Conservation (phyloP, 2,329 filamentous ascomycete genomes). For the Aspergillus fumigatus region DNA sequence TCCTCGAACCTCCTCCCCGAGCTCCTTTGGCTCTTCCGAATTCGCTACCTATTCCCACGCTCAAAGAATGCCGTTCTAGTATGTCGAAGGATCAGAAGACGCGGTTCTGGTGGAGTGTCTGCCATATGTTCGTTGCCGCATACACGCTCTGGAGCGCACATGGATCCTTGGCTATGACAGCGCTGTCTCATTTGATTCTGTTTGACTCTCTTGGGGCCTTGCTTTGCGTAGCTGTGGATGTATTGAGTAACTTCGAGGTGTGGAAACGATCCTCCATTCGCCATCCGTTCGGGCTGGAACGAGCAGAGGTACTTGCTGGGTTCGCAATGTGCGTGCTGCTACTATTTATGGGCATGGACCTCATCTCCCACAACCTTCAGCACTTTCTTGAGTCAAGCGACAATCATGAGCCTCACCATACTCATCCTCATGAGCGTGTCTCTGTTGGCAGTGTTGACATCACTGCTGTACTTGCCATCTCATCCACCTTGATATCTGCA, state of each 20-base stretch:
- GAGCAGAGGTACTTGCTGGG: conserved; percentile 87
- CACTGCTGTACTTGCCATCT: conserved; percentile 74
- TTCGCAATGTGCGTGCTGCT: conserved; percentile 95
- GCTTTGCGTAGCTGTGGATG: conserved; percentile 86
- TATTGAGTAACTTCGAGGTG: conserved; percentile 93
- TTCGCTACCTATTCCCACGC: conserved; percentile 84
- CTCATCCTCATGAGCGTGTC: conserved; percentile 62
- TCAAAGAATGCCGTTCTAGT: conserved; percentile 80
- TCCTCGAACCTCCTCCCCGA: conserved; percentile 82
- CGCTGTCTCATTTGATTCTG: conserved; percentile 86
- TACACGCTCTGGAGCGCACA: conserved; percentile 83
- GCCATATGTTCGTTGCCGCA: conserved; percentile 76
- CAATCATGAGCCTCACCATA: conserved; percentile 68
- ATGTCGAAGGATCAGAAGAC: conserved; percentile 85
- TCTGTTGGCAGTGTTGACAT: conserved; percentile 74
- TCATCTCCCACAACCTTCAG: conserved; percentile 89
- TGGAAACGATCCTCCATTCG: conserved; percentile 91
- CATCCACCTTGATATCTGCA: conserved; percentile 78
- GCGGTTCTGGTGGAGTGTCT: conserved; percentile 82
- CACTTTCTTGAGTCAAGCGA: conserved; percentile 78
- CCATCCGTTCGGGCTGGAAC: conserved; percentile 87
- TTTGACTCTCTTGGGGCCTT: conserved; percentile 92
- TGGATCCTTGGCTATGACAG: conserved; percentile 84
- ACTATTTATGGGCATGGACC: conserved; percentile 94
- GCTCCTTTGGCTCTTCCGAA: conserved; percentile 85